These are phyloP conservation scores for Torulaspora franciscae DNA, from an alignment of 805 yeast species.

Conservation along the genomic window DNA sequence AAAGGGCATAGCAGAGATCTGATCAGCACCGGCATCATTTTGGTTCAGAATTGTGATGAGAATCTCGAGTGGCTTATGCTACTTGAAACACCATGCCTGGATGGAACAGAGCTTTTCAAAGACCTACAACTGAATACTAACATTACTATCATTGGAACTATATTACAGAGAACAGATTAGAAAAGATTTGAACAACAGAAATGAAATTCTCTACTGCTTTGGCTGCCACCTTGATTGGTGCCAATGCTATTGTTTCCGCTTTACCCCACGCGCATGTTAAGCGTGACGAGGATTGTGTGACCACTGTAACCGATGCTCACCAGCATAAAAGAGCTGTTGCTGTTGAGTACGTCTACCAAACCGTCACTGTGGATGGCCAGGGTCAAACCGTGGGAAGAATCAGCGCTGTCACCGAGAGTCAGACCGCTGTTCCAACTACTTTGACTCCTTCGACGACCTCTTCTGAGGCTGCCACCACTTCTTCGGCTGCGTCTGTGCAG, in stretches of 20 bases:
- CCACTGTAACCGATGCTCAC: conserved; percentile 38
- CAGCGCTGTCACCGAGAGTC: conserved; percentile 19
- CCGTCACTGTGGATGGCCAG: conserved; percentile 48
- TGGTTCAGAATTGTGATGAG: no score
- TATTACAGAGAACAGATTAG: background rate
- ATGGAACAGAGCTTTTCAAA: no score
- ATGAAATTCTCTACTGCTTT: conserved; percentile 37
- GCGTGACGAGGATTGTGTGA: conserved; percentile 29
- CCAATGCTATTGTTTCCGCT: conserved; percentile 31
- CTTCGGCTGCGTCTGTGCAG: conserved; percentile 17
- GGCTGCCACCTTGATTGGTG: conserved; percentile 32
- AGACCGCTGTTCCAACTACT: conserved; percentile 30
- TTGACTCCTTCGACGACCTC: conserved; percentile 19
- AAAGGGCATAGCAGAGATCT: background rate
- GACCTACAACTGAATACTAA: background rate
- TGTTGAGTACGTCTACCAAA: conserved; percentile 49
- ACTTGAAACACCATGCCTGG: no score
- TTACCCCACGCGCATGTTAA: conserved; percentile 26
- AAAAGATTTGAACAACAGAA: conserved; percentile 1
- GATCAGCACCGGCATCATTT: background rate
- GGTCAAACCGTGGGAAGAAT: conserved; percentile 40
- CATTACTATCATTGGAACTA: no score
- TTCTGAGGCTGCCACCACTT: conserved; percentile 31
- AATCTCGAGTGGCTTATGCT: no score
- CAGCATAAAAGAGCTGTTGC: conserved; percentile 51